Percentiles rank a stretch among this genome's conserved stretches.
phyloP scores from a whole-genome alignment of 176 grass and related monocot genomes.

The Panicum miliaceum region DNA sequence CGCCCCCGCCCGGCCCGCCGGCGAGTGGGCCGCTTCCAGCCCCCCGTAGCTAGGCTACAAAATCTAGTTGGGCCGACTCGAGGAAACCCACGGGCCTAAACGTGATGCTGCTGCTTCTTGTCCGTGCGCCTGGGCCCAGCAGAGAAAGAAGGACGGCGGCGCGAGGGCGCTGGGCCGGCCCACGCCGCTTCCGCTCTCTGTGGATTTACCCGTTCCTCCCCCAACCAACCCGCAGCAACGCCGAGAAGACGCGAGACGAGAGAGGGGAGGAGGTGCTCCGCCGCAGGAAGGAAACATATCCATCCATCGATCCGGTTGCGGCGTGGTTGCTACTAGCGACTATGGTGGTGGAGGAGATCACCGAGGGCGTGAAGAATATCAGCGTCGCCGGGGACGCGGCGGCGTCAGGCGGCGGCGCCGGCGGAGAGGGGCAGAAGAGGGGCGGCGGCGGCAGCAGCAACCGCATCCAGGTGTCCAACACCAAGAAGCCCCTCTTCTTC shows the following conservation, averaged over 20 bases:
- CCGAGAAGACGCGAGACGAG: background rate
- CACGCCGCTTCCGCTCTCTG: background rate
- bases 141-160: no score
- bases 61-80: background rate
- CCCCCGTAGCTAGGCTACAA: no score
- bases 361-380: constrained; percentile 66
- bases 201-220: background rate
- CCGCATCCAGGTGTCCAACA: constrained; percentile 93
- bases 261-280: background rate
- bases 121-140: no score
- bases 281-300: constrained; percentile 11
- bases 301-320: background rate
- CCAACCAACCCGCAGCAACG: background rate
- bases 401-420: background rate
- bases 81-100: background rate
- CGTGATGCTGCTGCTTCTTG: background rate
- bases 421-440: constrained; percentile 40
- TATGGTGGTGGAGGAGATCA: constrained; percentile 73
- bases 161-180: background rate
- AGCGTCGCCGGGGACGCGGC: constrained; percentile 37
- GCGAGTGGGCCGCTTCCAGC: no score
- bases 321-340: background rate
- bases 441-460: constrained; percentile 57
- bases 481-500: constrained; percentile 94
- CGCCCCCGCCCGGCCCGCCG: no score